phyloP scores from a whole-genome alignment of 306 rosid genomes.

The Clitoria ternatea region DNA sequence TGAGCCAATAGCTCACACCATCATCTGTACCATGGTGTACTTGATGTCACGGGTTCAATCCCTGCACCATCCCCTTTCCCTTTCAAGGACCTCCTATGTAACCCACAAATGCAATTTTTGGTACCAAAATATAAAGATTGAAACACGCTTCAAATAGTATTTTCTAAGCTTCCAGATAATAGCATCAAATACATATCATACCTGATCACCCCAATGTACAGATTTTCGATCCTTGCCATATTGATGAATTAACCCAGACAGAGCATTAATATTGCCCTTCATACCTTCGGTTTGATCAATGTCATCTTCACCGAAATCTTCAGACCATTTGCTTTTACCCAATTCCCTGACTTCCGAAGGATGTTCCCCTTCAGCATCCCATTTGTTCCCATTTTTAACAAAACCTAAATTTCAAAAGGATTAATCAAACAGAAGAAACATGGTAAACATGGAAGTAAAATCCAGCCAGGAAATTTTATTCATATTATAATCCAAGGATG shows the following conservation, averaged over 20 bases:
- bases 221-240: slow-evolving; percentile 75
- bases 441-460: slow-evolving; percentile 5
- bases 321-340: slow-evolving; percentile 98
- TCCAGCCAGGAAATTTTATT: not conserved
- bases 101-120: slow-evolving; percentile 14
- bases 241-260: slow-evolving; percentile 78
- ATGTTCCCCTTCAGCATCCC: slow-evolving; percentile 64
- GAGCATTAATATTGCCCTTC: slow-evolving; percentile 71
- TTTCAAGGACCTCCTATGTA: not conserved
- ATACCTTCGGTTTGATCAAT: slow-evolving; percentile 40
- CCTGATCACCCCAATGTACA: slow-evolving; percentile 97
- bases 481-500: not conserved
- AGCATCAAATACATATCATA: slow-evolving; percentile 34
- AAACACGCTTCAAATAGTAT: slow-evolving; percentile 21
- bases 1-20: not conserved
- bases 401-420: slow-evolving; percentile 37
- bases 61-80: slow-evolving; percentile 16
- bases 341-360: slow-evolving; percentile 66
- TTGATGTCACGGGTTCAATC: slow-evolving; percentile 23
- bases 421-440: slow-evolving; percentile 12
- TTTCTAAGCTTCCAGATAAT: slow-evolving; percentile 27
- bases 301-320: slow-evolving; percentile 64
- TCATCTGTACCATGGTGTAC: not conserved
- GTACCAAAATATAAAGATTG: slow-evolving; percentile 3
- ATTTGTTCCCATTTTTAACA: slow-evolving; percentile 42